phyloP scores from a whole-genome alignment of 768 basidiomycete species.

The Filobasidium floriforme region DNA sequence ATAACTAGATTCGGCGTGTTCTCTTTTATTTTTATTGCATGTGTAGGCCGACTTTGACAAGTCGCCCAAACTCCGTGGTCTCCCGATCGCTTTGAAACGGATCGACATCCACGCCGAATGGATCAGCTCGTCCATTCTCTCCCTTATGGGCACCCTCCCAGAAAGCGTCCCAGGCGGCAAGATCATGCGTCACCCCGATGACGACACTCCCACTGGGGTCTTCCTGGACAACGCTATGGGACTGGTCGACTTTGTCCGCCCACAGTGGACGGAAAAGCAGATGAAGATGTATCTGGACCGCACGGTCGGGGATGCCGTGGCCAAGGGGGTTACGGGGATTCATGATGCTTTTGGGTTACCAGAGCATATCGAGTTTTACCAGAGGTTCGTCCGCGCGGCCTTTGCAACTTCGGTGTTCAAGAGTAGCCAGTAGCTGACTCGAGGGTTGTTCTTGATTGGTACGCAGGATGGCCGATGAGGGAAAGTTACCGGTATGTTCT shows the following conservation, averaged over 20 bases:
- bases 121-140: constrained; percentile 70
- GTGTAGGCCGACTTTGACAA: constrained; percentile 56
- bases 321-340: constrained; percentile 72
- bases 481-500: constrained; percentile 58
- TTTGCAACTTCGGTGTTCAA: no score
- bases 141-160: constrained; percentile 55
- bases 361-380: constrained; percentile 58
- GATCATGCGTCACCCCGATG: constrained; percentile 59
- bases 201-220: constrained; percentile 64
- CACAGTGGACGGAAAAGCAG: constrained; percentile 56
- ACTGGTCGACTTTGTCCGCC: constrained; percentile 56
- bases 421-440: constrained; percentile 27
- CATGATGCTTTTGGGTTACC: constrained; percentile 66
- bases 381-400: constrained; percentile 47
- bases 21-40: neutral
- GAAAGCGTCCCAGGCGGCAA: constrained; percentile 63
- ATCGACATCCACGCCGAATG: constrained; percentile 80
- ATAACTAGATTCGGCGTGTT: no score
- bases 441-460: constrained; percentile 7
- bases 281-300: constrained; percentile 59
- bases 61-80: constrained; percentile 60
- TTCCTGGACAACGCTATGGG: constrained; percentile 70
- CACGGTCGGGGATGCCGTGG: constrained; percentile 62
- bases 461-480: constrained; percentile 60
- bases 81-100: constrained; percentile 65